phyloP scores from a whole-genome alignment of 176 grass and related monocot species.

The Tillandsia fasciculata region DNA sequence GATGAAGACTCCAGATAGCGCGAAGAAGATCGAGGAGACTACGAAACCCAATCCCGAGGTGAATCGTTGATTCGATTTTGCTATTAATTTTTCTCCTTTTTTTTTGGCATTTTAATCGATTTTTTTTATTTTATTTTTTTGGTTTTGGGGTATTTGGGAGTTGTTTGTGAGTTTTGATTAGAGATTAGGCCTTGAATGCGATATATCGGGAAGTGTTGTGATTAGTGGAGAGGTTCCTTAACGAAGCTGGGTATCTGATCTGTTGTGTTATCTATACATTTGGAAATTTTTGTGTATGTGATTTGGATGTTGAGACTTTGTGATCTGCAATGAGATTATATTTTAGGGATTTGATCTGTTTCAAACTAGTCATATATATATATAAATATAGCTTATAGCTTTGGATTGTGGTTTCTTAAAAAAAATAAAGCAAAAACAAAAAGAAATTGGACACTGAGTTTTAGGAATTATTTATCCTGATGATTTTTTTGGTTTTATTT shows the following conservation, averaged over 20 bases:
- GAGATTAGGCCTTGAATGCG: not conserved
- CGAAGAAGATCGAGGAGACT: slow-evolving; percentile 17
- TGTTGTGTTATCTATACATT: too few relatives aligned
- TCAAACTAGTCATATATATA: too few relatives aligned
- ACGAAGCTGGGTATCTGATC: too few relatives aligned
- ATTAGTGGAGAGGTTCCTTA: not conserved
- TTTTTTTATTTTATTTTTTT: not conserved
- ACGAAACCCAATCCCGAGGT: slow-evolving; percentile 32
- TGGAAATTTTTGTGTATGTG: too few relatives aligned
- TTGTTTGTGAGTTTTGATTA: not conserved
- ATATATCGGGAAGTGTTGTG: not conserved
- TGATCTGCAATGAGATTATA: too few relatives aligned
- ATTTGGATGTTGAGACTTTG: too few relatives aligned
- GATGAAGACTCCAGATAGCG: slow-evolving; percentile 76
- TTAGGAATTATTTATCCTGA: too few relatives aligned
- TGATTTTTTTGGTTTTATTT: not conserved
- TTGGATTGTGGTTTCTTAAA: too few relatives aligned
- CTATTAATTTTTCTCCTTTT: not conserved
- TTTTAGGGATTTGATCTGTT: too few relatives aligned
- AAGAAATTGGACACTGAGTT: too few relatives aligned
- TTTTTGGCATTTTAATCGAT: not conserved
- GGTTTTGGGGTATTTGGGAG: not conserved
- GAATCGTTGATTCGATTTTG: not conserved
- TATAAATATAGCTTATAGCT: too few relatives aligned
- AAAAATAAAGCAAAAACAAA: too few relatives aligned